phyloP scores from a whole-genome alignment of 345 rosid species.

The Capsella bursapastoris region DNA sequence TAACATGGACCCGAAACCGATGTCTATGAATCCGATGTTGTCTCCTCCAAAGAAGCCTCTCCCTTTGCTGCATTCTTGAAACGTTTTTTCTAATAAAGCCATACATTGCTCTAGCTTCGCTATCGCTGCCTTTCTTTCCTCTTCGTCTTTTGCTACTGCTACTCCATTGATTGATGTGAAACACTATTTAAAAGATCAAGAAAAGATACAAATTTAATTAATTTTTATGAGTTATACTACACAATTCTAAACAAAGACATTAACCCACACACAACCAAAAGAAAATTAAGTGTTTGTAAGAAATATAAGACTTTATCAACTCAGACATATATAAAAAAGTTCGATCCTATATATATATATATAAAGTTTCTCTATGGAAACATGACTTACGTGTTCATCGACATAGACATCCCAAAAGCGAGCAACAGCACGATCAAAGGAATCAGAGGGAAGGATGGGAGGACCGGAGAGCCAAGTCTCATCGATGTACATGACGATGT shows the following conservation, averaged over 20 bases:
- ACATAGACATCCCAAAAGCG: constrained; percentile 47
- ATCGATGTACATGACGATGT: constrained; percentile 45
- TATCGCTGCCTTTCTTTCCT: constrained; percentile 46
- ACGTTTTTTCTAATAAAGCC: constrained; percentile 61
- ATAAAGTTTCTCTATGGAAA: neutral
- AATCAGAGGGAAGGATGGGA: constrained; percentile 43
- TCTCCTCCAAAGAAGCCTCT: constrained; percentile 80
- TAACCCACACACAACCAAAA: neutral
- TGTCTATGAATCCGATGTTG: constrained; percentile 67
- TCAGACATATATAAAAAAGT: neutral
- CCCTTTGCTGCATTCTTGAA: constrained; percentile 64
- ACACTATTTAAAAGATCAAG: constrained; percentile 46
- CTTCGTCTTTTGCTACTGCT: constrained; percentile 48
- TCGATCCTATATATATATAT: neutral
- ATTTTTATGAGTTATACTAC: too few relatives aligned
- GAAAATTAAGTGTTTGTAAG: too few relatives aligned
- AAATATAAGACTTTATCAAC: too few relatives aligned
- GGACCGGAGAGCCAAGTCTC: constrained; percentile 47
- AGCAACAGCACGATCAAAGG: constrained; percentile 45
- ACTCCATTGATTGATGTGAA: constrained; percentile 54
- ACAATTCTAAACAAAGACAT: neutral
- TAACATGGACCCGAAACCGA: constrained; percentile 66
- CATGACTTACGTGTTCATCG: constrained; percentile 55
- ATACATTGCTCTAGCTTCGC: constrained; percentile 52
- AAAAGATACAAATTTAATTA: neutral